These are phyloP conservation scores for Myriosclerotinia duriaeana DNA, from an alignment of 2,329 filamentous ascomycete genomes.

Conservation along the genomic window DNA sequence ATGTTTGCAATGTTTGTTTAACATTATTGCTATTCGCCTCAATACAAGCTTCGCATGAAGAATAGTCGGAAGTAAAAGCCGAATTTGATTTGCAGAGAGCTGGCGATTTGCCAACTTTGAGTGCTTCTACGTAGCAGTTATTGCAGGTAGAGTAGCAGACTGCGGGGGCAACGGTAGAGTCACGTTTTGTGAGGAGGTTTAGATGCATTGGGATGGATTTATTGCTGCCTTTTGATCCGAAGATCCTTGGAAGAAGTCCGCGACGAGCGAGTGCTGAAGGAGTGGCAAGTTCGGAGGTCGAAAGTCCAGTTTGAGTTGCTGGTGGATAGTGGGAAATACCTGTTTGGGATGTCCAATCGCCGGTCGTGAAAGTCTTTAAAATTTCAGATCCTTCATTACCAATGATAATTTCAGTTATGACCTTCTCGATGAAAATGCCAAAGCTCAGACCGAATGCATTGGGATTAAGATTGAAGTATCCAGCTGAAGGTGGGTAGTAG, in stretches of 20 bases:
- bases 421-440: conserved; percentile 56
- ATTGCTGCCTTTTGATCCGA: neutral
- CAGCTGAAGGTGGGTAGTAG: conserved; percentile 53
- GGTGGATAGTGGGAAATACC: conserved; percentile 45
- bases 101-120: conserved; percentile 48
- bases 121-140: conserved; percentile 48
- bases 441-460: conserved; percentile 61
- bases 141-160: conserved; percentile 57
- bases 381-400: conserved; percentile 25
- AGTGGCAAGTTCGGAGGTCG: conserved; percentile 14
- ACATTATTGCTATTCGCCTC: conserved; percentile 20
- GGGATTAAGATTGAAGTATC: conserved; percentile 66
- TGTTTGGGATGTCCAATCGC: conserved; percentile 56
- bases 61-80: conserved; percentile 44
- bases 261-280: neutral
- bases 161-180: conserved; percentile 44
- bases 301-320: conserved; percentile 15
- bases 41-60: conserved; percentile 43
- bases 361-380: conserved; percentile 50
- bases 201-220: neutral
- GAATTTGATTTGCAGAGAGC: conserved; percentile 49
- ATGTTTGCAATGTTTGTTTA: conserved; percentile 20
- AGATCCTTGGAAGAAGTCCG: neutral
- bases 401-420: conserved; percentile 41
- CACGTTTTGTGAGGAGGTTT: conserved; percentile 43